These are phyloP conservation scores for Cudoniella acicularis DNA, from an alignment of 495 filamentous ascomycete genomes.

Conservation along the genomic window DNA sequence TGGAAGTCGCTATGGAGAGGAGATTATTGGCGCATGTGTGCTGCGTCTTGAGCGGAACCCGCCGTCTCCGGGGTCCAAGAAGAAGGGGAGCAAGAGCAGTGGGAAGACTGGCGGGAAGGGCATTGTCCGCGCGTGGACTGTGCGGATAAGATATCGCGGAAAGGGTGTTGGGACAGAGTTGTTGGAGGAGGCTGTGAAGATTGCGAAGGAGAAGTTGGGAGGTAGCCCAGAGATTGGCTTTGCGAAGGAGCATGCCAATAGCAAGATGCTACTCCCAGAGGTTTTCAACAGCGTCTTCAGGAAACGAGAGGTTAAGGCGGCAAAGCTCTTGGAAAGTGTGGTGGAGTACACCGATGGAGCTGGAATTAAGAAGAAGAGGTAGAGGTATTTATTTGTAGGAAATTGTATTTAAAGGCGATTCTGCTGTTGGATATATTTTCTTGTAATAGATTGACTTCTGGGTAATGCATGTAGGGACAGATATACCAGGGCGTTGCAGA, in stretches of 20 bases:
- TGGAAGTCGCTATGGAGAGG: conserved; percentile 50
- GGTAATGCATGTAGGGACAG: neutral
- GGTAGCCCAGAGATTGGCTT: conserved; percentile 59
- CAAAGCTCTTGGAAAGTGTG: conserved; percentile 18
- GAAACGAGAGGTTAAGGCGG: conserved; percentile 40
- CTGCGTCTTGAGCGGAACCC: conserved; percentile 33
- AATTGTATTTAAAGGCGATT: neutral
- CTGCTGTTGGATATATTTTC: neutral
- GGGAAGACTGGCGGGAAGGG: conserved; percentile 39
- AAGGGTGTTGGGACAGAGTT: conserved; percentile 65
- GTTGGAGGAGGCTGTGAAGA: conserved; percentile 59
- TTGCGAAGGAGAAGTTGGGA: conserved; percentile 55
- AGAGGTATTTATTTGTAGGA: neutral
- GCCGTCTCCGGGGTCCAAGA: neutral
- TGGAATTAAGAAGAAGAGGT: conserved; percentile 26
- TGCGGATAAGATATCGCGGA: conserved; percentile 59
- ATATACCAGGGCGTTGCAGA: neutral
- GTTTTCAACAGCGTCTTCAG: conserved; percentile 58
- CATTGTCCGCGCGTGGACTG: conserved; percentile 73
- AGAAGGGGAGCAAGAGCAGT: conserved; percentile 25
- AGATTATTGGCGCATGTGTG: conserved; percentile 54
- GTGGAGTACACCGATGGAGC: conserved; percentile 17
- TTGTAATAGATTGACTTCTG: neutral
- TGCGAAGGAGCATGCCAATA: conserved; percentile 65
- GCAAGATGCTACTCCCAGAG: conserved; percentile 53